Evolutionary conservation across 2,329 filamentous ascomycete species (phyloP), one percentile per base, ranked within the genome.

Genomic region (Huntiella savannae): DNA sequence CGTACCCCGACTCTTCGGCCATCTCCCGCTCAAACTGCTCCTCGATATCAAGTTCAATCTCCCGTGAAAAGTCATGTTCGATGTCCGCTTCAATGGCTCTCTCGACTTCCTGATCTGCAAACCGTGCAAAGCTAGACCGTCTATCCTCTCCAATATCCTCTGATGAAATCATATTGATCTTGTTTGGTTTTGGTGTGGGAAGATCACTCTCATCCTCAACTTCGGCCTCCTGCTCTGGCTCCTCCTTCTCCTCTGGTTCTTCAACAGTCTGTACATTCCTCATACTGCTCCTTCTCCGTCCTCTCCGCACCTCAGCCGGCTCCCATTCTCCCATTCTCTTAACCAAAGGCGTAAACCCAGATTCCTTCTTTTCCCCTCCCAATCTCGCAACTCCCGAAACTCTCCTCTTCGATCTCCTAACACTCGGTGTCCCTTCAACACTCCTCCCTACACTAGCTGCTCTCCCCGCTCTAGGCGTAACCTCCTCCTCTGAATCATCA

Each of bases 281-380:
- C 22, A 15, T 17, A 13, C 32, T 13, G 15, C 12, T 45, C 33
- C 19, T 45, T 35, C 5, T 4, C 19, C 16, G 16, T 15, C 17
- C 36, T 13, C 12, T 37, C n/a, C 5, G 28, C 12, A 5, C 11
- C 16, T 73, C 80, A 17, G 65, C 65, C 1, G 77, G 66, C 52
- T 69, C 68, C 79, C 80, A 84, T 17, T 68, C 66, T 49, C 64
- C 69, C 4, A 83, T 61, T 54, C 78, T 70, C 34, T 70, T 63
- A 3, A 73, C 73, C 34, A 84, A 62, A 17, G 77, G 74, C 1
- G 76, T 80, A 51, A 82, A 79, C 2, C 75, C 75, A 44, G 22
- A 28, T 28, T 28, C 22, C 22, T 28, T 28, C 22, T 28, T 28
- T 28, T 28, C 22, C 22, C 8, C 22, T 28, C 22, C 22, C 8